These are phyloP conservation scores for Cucurbita moschata DNA, from an alignment of 306 rosid genomes.

Conservation along the genomic window DNA sequence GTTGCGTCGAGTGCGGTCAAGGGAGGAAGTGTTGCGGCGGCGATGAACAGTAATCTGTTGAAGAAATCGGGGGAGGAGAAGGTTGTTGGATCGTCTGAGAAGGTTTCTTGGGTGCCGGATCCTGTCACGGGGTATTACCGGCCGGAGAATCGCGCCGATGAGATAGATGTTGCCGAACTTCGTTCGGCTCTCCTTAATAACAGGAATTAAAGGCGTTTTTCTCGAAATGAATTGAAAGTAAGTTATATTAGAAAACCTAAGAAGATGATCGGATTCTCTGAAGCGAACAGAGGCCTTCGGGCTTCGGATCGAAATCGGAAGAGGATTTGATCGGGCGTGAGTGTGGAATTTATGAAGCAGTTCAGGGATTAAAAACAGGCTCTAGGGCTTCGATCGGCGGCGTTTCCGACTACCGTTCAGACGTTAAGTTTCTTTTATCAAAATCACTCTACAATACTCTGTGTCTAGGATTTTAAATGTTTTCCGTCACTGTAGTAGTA, in stretches of 20 bases:
- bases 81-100: conserved; percentile 8
- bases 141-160: conserved; percentile 47
- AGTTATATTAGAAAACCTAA: not conserved
- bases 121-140: conserved; percentile 76
- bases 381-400: not conserved
- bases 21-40: conserved; percentile 14
- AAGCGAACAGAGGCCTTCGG: not conserved
- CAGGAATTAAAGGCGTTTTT: not conserved
- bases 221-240: not conserved
- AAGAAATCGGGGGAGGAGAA: conserved; percentile 34
- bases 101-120: conserved; percentile 81
- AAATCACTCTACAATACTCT: not conserved
- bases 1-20: conserved; percentile 19
- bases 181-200: conserved; percentile 50
- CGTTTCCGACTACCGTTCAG: not conserved
- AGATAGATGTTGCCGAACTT: conserved; percentile 65
- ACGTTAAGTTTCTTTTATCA: not conserved
- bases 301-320: not conserved
- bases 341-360: not conserved
- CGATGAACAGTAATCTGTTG: conserved; percentile 13
- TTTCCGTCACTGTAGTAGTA: not conserved
- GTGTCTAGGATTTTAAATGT: not conserved
- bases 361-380: not conserved
- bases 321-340: not conserved
- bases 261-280: too few species aligned